phyloP scores from a whole-genome alignment of 78 protist species.

The Dictyostelium capitatum region DNA sequence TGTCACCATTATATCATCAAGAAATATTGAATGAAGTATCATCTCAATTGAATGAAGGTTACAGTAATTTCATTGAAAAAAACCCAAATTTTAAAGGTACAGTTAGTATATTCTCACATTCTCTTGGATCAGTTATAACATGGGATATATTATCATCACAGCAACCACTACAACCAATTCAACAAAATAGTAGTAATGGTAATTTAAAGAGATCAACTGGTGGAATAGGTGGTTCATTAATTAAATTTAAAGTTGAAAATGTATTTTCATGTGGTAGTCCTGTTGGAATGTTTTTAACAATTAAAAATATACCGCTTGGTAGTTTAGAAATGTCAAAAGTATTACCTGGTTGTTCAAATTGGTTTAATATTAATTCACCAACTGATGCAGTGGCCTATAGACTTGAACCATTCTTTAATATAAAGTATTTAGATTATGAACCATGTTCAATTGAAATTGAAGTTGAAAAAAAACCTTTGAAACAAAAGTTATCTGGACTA shows the following conservation, averaged over 20 bases:
- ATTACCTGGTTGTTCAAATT: conserved; percentile 8
- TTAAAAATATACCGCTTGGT: conserved; percentile 13
- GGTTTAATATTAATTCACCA: conserved; percentile 52
- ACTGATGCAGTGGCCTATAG: conserved; percentile 64
- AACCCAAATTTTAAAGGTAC: conserved; percentile 40
- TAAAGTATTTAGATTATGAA: not conserved
- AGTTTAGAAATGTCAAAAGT: not conserved
- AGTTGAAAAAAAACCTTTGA: conserved; percentile 5
- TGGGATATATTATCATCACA: conserved; percentile 25
- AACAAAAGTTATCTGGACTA: conserved; percentile 23
- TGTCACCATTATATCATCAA: conserved; percentile 38
- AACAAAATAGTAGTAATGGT: not conserved
- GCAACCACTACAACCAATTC: too few species aligned
- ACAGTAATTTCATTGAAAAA: not conserved
- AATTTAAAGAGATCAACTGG: too few species aligned
- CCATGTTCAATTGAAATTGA: conserved; percentile 12
- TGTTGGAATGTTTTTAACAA: conserved; percentile 48
- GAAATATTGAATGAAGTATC: conserved; percentile 35
- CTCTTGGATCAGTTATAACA: conserved; percentile 36
- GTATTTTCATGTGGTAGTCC: conserved; percentile 56
- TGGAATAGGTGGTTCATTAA: not conserved
- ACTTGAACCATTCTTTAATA: conserved; percentile 54
- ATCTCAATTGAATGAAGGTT: not conserved
- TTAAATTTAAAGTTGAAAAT: conserved; percentile 33
- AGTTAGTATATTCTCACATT: conserved; percentile 30